These are phyloP conservation scores for Asterella californica DNA, from an alignment of 225 moss, liverwort and hornwort genomes.

Conservation along the genomic window DNA sequence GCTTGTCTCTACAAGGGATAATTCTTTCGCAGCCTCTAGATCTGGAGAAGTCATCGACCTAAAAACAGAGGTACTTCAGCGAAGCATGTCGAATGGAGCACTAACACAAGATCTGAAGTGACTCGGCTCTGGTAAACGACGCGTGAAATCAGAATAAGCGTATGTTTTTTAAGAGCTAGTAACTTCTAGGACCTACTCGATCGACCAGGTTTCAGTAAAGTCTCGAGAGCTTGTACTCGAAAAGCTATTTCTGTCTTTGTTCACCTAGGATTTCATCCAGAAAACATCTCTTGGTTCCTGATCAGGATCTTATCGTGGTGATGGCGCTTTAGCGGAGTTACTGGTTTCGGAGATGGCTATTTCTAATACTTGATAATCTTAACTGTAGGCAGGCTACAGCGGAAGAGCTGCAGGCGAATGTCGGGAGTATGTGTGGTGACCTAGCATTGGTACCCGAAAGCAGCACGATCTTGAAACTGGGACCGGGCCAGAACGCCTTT, in stretches of 20 bases:
- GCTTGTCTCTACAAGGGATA: slow-evolving; percentile 13
- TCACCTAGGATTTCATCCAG: neutral
- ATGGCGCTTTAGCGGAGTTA: neutral
- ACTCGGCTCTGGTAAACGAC: neutral
- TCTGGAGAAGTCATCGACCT: slow-evolving; percentile 3
- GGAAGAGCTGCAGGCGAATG: slow-evolving; percentile 18
- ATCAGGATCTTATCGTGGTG: neutral
- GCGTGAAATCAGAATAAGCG: neutral
- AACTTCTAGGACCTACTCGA: neutral
- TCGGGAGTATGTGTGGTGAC: slow-evolving; percentile 59
- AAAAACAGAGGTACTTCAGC: neutral
- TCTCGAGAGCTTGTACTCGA: neutral
- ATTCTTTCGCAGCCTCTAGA: slow-evolving; percentile 1
- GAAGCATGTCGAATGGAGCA: neutral
- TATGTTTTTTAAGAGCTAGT: neutral
- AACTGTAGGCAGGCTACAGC: slow-evolving; percentile 33
- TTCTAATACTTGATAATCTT: slow-evolving; percentile 3
- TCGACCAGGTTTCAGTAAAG: neutral
- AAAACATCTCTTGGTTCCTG: neutral
- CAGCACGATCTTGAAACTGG: slow-evolving; percentile 51
- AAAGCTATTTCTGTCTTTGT: neutral
- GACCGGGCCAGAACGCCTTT: slow-evolving; percentile 42
- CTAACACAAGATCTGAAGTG: neutral
- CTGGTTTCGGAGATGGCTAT: neutral
- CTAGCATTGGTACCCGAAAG: slow-evolving; percentile 52